Conservation (phyloP, 805 yeast species). For the Saccharomycopsis microspora region DNA sequence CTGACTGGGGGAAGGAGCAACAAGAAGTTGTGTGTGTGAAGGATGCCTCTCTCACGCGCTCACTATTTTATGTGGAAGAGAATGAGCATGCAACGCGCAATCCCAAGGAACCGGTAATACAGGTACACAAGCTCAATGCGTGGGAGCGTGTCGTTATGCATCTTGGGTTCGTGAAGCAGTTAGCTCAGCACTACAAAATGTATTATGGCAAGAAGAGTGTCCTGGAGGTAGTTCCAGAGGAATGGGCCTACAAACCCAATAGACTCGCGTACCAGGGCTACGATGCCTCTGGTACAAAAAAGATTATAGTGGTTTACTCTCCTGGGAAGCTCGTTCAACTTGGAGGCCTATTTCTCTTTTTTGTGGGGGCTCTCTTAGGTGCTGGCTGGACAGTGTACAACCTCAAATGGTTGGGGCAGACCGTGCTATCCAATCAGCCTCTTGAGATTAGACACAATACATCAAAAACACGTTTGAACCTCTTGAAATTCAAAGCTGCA, state of each 20-base stretch:
- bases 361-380: background rate
- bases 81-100: constrained; percentile 38
- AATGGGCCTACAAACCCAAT: background rate
- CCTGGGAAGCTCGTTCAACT: background rate
- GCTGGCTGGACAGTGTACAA: constrained; percentile 16
- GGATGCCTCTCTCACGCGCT: constrained; percentile 53
- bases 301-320: background rate
- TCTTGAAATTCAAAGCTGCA: constrained; percentile 10
- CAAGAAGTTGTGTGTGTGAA: constrained; percentile 84
- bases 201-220: constrained; percentile 19
- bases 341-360: constrained; percentile 2
- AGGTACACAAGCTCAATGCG: constrained; percentile 16
- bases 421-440: constrained; percentile 17
- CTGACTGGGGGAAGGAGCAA: constrained; percentile 78
- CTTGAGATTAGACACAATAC: background rate
- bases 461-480: background rate
- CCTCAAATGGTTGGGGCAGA: constrained; percentile 25
- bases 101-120: constrained; percentile 20
- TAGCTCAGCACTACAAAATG: constrained; percentile 16
- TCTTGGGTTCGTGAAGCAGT: constrained; percentile 17
- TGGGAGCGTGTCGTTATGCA: constrained; percentile 18
- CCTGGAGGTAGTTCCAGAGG: background rate
- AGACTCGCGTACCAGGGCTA: no score
- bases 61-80: constrained; percentile 66
- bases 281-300: no score